These are phyloP conservation scores for Nicotiana benthamiana DNA, from an alignment of 257 asterid species.

Conservation along the genomic window DNA sequence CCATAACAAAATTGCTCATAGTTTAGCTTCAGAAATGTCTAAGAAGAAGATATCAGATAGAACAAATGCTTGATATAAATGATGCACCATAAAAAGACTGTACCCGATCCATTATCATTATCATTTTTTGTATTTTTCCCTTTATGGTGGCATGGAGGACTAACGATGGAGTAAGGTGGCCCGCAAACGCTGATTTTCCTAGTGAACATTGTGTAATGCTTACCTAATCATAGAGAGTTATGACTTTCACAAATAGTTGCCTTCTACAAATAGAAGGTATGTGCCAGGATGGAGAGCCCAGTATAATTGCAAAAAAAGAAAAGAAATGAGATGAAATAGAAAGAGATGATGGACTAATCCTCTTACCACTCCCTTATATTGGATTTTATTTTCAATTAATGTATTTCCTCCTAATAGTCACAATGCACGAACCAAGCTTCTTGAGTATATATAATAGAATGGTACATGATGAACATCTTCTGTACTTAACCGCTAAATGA, in stretches of 20 bases:
- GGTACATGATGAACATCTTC: not conserved
- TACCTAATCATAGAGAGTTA: not conserved
- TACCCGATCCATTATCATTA: not conserved
- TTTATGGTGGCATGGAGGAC: not conserved
- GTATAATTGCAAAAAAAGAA: not conserved
- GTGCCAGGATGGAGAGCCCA: not conserved
- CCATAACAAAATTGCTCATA: not conserved
- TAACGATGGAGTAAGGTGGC: not conserved
- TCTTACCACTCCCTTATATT: not conserved
- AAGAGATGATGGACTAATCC: not conserved
- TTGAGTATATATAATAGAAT: not conserved
- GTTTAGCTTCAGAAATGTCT: not conserved
- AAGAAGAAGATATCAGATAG: not conserved
- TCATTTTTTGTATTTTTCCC: not conserved
- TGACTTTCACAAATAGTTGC: not conserved
- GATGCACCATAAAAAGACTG: not conserved
- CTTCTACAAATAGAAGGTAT: not conserved
- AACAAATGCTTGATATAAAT: not conserved
- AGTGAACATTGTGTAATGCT: not conserved
- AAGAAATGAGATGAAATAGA: not conserved
- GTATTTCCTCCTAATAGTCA: not conserved
- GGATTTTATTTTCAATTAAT: not conserved
- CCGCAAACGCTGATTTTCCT: not conserved
- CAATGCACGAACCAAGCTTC: not conserved
- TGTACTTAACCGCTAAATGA: not conserved